Conservation (phyloP, 768 basidiomycete genomes). For the Kwoniella mangroviensis region DNA sequence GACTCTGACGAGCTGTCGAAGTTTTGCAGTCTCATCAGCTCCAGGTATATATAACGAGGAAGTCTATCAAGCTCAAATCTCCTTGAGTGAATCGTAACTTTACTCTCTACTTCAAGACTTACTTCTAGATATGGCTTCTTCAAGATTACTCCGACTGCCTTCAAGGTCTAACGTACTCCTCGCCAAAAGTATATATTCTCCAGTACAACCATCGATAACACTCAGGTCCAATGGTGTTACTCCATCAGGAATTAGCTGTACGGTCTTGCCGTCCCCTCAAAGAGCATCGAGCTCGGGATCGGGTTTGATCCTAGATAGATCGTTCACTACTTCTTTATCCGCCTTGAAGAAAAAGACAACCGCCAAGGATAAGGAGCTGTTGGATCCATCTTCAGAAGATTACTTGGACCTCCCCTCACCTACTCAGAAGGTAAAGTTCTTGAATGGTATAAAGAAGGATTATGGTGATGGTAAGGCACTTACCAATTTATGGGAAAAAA, state of each 20-base stretch:
- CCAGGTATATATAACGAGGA: not conserved
- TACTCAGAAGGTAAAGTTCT: slow-evolving; percentile 9
- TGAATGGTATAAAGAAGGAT: slow-evolving; percentile 15
- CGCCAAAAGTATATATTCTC: too few relatives aligned
- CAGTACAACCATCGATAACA: too few relatives aligned
- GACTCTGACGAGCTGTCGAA: too few relatives aligned
- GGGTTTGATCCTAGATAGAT: not conserved
- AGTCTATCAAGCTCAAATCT: too few relatives aligned
- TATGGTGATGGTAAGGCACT: slow-evolving; percentile 15
- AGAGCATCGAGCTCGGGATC: too few relatives aligned
- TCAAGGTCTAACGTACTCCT: not conserved
- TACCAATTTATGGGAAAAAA: too few relatives aligned
- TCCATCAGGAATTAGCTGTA: too few relatives aligned
- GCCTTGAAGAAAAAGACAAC: not conserved
- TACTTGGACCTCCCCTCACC: not conserved
- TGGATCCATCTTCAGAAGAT: not conserved
- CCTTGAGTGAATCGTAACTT: not conserved
- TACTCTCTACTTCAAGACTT: not conserved
- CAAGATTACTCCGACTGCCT: not conserved
- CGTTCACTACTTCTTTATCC: not conserved
- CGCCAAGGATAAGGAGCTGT: not conserved
- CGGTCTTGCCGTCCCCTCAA: too few relatives aligned
- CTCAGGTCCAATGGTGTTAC: too few relatives aligned
- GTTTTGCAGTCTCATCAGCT: too few relatives aligned
- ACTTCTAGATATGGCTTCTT: not conserved